Evolutionary conservation across 305 asterid genomes (phyloP).

Genomic region (Solanum hybrid): DNA sequence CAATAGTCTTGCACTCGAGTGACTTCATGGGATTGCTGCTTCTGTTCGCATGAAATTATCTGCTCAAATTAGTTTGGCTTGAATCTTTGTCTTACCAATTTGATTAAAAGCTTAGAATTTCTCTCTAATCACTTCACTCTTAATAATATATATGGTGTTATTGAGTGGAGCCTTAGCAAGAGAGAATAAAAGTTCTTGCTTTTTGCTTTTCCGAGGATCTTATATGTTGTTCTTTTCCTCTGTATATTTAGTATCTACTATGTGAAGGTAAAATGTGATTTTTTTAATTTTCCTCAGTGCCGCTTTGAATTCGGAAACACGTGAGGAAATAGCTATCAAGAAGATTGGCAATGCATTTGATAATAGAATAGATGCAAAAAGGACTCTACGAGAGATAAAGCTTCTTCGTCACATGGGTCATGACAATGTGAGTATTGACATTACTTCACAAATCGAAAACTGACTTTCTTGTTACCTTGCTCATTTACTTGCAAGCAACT

Average conservation of each 20-base stretch:
- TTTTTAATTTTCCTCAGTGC: conserved; percentile 38
- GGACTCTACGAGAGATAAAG: conserved; percentile 84
- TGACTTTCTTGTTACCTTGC: not conserved
- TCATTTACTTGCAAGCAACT: not conserved
- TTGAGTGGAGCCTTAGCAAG: not conserved
- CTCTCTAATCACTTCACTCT: not conserved
- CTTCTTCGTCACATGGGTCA: conserved; percentile 89
- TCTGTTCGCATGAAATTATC: not conserved
- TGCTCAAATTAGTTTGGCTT: not conserved
- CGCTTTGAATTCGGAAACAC: conserved; percentile 81
- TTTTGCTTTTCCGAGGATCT: not conserved
- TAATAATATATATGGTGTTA: not conserved
- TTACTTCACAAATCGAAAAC: not conserved
- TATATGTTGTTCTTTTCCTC: not conserved
- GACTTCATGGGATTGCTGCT: not conserved
- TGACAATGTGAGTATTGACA: conserved; percentile 49
- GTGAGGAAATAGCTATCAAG: conserved; percentile 87
- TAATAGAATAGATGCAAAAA: conserved; percentile 83
- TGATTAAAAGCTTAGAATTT: not conserved
- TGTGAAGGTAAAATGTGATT: conserved; percentile 16
- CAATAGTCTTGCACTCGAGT: not conserved
- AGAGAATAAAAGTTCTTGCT: not conserved
- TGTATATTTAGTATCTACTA: not conserved
- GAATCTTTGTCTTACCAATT: not conserved
- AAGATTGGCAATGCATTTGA: conserved; percentile 97